These are phyloP conservation scores for Cucumis melo DNA, from an alignment of 306 rosid species.

Conservation along the genomic window DNA sequence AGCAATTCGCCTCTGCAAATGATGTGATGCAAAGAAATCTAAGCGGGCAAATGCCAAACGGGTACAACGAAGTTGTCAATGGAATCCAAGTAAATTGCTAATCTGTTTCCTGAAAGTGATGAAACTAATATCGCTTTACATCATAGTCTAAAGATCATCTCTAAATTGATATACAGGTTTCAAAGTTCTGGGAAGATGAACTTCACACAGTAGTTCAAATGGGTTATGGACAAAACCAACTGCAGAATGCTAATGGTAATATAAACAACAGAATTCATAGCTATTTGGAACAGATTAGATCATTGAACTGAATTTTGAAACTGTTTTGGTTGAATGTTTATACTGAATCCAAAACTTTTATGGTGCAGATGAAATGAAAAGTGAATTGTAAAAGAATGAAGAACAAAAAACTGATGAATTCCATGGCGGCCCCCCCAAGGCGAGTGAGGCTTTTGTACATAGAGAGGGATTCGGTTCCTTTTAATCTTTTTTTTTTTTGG, in stretches of 20 bases:
- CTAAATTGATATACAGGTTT: constrained; percentile 15
- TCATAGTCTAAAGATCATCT: constrained; percentile 4
- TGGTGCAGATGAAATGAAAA: constrained; percentile 35
- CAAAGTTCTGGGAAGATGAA: constrained; percentile 38
- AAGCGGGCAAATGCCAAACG: constrained; percentile 16
- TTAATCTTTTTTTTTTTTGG: constrained; percentile 21
- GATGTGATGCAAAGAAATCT: constrained; percentile 16
- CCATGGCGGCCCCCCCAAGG: constrained; percentile 16
- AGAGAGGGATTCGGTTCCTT: constrained; percentile 22
- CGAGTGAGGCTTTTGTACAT: constrained; percentile 33
- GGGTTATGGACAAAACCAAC: constrained; percentile 36
- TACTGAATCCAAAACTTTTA: background rate
- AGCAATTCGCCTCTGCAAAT: constrained; percentile 22
- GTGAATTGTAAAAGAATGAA: constrained; percentile 19
- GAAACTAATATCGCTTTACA: background rate
- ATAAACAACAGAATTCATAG: background rate
- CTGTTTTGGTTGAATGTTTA: background rate
- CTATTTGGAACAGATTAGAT: background rate
- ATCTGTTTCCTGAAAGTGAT: background rate
- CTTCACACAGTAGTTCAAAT: constrained; percentile 42
- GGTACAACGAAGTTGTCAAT: constrained; percentile 15
- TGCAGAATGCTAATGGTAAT: constrained; percentile 26
- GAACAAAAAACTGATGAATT: constrained; percentile 10
- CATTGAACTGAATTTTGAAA: background rate
- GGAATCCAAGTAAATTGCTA: background rate